phyloP scores from a whole-genome alignment of 176 grass and related monocot genomes.

The Oryza brachyantha region DNA sequence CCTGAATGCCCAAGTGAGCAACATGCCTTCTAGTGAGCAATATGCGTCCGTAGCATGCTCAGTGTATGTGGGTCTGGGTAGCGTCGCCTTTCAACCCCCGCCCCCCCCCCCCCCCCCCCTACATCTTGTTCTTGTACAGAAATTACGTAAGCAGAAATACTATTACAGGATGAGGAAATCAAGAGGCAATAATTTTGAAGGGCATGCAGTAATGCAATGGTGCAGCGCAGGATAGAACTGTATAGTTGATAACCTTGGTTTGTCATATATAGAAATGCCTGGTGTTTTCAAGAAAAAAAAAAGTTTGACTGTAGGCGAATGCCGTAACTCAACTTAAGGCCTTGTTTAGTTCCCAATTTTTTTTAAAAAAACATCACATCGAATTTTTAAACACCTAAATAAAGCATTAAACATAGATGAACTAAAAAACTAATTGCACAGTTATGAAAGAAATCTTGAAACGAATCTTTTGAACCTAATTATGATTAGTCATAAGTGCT shows the following conservation, averaged over 20 bases:
- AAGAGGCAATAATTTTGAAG: background rate
- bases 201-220: background rate
- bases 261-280: slow-evolving; percentile 3
- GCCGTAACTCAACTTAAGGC: no score
- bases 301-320: background rate
- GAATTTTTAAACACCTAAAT: no score
- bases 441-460: no score
- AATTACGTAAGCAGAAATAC: background rate
- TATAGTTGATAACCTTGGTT: background rate
- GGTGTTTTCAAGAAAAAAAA: background rate
- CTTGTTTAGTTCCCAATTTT: no score
- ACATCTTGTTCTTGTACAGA: background rate
- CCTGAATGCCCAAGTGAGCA: background rate
- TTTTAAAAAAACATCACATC: no score
- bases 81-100: background rate
- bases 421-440: no score
- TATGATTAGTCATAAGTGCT: no score
- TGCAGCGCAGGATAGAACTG: background rate
- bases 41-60: background rate
- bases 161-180: background rate
- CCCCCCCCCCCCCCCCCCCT: no score
- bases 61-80: background rate
- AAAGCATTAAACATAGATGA: no score
- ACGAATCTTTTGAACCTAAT: no score
- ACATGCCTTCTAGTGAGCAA: background rate